Evolutionary conservation across 352 stramenopile genomes (phyloP).

Genomic region (Phytophthora lateralis): DNA sequence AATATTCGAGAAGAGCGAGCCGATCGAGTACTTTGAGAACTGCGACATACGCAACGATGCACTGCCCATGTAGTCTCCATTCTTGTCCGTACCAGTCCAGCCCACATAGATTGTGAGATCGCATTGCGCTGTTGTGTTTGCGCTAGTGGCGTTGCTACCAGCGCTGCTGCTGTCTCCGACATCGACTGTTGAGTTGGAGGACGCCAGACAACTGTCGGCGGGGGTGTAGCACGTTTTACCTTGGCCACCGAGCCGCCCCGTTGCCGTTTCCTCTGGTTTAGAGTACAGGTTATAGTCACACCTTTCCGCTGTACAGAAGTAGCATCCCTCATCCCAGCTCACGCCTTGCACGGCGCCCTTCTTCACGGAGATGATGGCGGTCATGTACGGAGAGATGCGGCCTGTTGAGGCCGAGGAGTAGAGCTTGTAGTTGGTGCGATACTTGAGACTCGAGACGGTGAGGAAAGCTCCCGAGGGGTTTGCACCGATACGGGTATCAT

Average conservation of each 20-base stretch:
- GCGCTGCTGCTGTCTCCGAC: conserved; percentile 26
- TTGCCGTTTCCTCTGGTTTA: conserved; percentile 51
- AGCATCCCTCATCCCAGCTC: conserved; percentile 84
- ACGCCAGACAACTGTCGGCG: conserved; percentile 34
- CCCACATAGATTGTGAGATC: conserved; percentile 80
- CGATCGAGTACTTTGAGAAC: conserved; percentile 86
- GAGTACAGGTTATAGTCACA: conserved; percentile 77
- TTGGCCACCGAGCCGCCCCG: conserved; percentile 48
- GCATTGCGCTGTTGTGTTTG: conserved; percentile 53
- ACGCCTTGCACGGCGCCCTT: conserved; percentile 78
- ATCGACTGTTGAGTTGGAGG: conserved; percentile 23
- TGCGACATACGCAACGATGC: conserved; percentile 80
- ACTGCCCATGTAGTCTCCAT: conserved; percentile 82
- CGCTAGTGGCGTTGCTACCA: conserved; percentile 21
- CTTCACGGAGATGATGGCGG: conserved; percentile 81
- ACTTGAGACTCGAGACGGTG: conserved; percentile 68
- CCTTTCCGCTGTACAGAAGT: conserved; percentile 62
- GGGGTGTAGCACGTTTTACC: conserved; percentile 73
- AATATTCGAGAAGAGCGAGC: conserved; percentile 75
- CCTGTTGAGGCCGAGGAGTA: conserved; percentile 55
- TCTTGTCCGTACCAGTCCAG: conserved; percentile 81
- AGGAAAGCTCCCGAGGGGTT: conserved; percentile 56
- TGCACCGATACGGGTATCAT: conserved; percentile 62
- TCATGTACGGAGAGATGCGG: conserved; percentile 74
- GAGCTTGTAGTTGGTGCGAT: conserved; percentile 77